phyloP scores from a whole-genome alignment of 2,329 filamentous ascomycete species.

The Talaromyces sp. region DNA sequence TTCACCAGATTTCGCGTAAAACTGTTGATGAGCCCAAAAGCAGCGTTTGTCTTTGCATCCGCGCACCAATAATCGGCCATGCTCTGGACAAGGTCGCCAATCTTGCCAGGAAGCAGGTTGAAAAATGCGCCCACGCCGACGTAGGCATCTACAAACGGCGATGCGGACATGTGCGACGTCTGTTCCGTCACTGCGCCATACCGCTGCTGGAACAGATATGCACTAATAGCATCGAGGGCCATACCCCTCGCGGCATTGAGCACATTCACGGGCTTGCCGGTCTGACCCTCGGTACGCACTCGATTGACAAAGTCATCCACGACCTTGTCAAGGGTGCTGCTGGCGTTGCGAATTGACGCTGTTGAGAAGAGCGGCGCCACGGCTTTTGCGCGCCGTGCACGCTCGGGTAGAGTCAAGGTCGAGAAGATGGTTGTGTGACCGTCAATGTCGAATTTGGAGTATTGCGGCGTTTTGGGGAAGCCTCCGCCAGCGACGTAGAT shows the following conservation, averaged over 20 bases:
- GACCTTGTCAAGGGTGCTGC: slow-evolving; percentile 19
- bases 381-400: slow-evolving; percentile 49
- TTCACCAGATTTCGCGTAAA: slow-evolving; percentile 43
- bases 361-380: slow-evolving; percentile 48
- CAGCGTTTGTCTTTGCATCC: slow-evolving; percentile 31
- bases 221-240: slow-evolving; percentile 53
- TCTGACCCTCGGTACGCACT: slow-evolving; percentile 20
- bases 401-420: slow-evolving; percentile 40
- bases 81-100: slow-evolving; percentile 34
- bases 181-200: slow-evolving; percentile 49
- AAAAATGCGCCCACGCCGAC: slow-evolving; percentile 55
- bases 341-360: slow-evolving; percentile 23
- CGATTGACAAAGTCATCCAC: slow-evolving; percentile 25
- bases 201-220: slow-evolving; percentile 51
- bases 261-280: slow-evolving; percentile 30
- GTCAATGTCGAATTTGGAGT: slow-evolving; percentile 57
- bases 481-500: slow-evolving; percentile 54
- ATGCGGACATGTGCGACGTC: slow-evolving; percentile 38
- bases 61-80: slow-evolving; percentile 34
- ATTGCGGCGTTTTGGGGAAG: slow-evolving; percentile 51
- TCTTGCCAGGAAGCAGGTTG: slow-evolving; percentile 44
- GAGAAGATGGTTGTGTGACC: slow-evolving; percentile 55
- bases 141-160: slow-evolving; percentile 52
- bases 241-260: slow-evolving; percentile 49
- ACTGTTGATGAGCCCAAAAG: slow-evolving; percentile 41